Evolutionary conservation across 2,329 filamentous ascomycete species (phyloP).

Genomic region (Colletotrichum liaoningense): DNA sequence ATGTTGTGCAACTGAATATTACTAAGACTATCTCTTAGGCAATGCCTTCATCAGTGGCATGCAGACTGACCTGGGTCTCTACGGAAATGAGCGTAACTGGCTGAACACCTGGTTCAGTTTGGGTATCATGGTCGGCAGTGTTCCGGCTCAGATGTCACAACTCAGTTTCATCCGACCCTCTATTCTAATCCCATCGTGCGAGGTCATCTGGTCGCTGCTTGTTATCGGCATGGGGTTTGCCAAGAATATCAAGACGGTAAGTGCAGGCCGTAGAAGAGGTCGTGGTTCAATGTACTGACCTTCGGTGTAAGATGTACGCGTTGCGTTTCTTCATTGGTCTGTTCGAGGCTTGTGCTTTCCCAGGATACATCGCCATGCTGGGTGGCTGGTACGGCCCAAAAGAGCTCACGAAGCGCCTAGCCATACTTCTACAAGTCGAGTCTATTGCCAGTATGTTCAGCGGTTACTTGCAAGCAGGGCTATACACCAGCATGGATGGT

Average conservation of each 20-base stretch:
- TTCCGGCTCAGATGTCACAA: conserved; percentile 41
- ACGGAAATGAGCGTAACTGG: conserved; percentile 41
- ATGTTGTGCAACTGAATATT: conserved; percentile 5
- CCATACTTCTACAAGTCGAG: conserved; percentile 60
- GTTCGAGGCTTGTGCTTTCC: conserved; percentile 48
- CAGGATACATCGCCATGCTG: conserved; percentile 47
- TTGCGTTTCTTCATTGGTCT: conserved; percentile 57
- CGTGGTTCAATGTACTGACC: neutral
- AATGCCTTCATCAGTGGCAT: conserved; percentile 43
- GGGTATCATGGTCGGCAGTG: conserved; percentile 40
- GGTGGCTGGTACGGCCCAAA: conserved; percentile 54
- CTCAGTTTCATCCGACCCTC: conserved; percentile 42
- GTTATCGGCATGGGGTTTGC: conserved; percentile 36
- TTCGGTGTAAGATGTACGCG: conserved; percentile 48
- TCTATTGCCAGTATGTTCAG: conserved; percentile 66
- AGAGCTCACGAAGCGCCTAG: conserved; percentile 61
- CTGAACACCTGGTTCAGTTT: conserved; percentile 39
- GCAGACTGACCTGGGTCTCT: conserved; percentile 41
- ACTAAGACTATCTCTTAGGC: neutral
- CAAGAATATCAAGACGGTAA: conserved; percentile 39
- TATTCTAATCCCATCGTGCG: conserved; percentile 42
- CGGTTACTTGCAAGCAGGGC: conserved; percentile 67
- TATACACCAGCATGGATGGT: conserved; percentile 53
- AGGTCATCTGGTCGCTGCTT: conserved; percentile 39
- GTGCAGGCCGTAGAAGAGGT: neutral